phyloP scores from a whole-genome alignment of 768 basidiomycete species.

The Rhodosporidiobolus odoratus region DNA sequence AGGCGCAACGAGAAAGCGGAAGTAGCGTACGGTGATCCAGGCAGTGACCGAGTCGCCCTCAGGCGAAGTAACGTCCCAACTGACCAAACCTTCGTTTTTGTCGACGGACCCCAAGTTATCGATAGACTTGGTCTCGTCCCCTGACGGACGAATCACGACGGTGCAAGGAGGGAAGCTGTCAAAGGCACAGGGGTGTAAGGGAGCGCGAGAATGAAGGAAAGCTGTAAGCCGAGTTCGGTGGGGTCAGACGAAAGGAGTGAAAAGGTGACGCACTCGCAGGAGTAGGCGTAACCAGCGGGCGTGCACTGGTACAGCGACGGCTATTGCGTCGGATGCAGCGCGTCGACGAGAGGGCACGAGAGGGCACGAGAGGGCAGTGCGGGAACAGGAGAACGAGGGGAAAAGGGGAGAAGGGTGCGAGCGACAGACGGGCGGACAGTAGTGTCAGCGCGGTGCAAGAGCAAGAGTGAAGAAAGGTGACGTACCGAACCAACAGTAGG shows the following conservation, averaged over 20 bases:
- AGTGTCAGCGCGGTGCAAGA: too few relatives aligned
- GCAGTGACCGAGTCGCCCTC: neutral
- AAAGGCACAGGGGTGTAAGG: neutral
- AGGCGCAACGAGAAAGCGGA: neutral
- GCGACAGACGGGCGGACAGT: too few relatives aligned
- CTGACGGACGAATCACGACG: neutral
- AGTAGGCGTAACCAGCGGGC: neutral
- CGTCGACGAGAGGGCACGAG: neutral
- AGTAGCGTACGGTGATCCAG: neutral
- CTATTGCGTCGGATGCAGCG: neutral
- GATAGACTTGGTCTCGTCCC: neutral
- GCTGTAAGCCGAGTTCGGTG: neutral
- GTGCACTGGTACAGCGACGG: conserved; percentile 13
- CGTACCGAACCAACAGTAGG: too few relatives aligned
- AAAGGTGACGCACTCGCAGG: conserved; percentile 5
- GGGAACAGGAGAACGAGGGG: neutral
- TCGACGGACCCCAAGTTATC: neutral
- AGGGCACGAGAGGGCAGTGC: neutral
- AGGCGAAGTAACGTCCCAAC: neutral
- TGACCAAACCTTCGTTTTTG: neutral
- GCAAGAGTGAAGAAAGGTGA: too few relatives aligned
- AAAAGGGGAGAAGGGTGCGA: neutral
- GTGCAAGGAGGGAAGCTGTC: conserved; percentile 3
- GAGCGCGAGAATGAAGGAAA: neutral
- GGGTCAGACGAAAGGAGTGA: neutral